Conservation (phyloP, 2,329 filamentous ascomycete genomes). For the Aspergillus japonicus region DNA sequence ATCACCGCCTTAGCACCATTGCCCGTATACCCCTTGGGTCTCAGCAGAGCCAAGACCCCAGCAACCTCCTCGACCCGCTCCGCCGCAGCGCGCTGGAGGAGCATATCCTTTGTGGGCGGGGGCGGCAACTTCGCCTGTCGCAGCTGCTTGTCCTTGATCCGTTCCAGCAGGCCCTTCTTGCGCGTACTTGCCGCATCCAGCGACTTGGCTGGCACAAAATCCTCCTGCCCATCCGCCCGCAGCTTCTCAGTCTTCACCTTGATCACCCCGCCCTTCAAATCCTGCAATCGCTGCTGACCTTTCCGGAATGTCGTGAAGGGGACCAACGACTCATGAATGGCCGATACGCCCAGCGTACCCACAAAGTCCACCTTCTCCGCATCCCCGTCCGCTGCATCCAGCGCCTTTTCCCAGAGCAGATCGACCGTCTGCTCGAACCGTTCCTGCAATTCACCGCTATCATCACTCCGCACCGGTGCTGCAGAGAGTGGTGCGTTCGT, state of each 20-base stretch:
- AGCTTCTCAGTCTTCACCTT: constrained; percentile 36
- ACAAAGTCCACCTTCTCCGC: constrained; percentile 35
- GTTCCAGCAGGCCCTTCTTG: constrained; percentile 68
- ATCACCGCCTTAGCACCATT: constrained; percentile 30
- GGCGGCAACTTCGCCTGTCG: constrained; percentile 47
- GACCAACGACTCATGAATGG: constrained; percentile 39
- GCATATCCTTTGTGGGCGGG: constrained; percentile 53
- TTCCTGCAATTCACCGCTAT: constrained; percentile 45
- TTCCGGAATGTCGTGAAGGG: constrained; percentile 37
- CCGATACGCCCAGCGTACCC: constrained; percentile 32
- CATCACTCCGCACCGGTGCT: constrained; percentile 11
- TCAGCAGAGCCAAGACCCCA: constrained; percentile 65
- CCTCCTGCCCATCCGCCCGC: constrained; percentile 22
- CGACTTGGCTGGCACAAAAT: constrained; percentile 23
- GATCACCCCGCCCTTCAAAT: constrained; percentile 41
- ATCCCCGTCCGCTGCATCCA: constrained; percentile 32
- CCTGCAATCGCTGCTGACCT: constrained; percentile 43
- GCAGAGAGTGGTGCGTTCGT: not conserved
- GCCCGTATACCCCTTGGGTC: constrained; percentile 36
- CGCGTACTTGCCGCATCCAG: constrained; percentile 33
- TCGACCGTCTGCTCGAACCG: constrained; percentile 52
- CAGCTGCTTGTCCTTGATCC: constrained; percentile 68
- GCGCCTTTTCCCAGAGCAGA: constrained; percentile 46
- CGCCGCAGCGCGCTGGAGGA: constrained; percentile 63
- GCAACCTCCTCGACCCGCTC: constrained; percentile 68